Conservation (phyloP, 768 basidiomycete genomes). For the Fomitopsis serialis region DNA sequence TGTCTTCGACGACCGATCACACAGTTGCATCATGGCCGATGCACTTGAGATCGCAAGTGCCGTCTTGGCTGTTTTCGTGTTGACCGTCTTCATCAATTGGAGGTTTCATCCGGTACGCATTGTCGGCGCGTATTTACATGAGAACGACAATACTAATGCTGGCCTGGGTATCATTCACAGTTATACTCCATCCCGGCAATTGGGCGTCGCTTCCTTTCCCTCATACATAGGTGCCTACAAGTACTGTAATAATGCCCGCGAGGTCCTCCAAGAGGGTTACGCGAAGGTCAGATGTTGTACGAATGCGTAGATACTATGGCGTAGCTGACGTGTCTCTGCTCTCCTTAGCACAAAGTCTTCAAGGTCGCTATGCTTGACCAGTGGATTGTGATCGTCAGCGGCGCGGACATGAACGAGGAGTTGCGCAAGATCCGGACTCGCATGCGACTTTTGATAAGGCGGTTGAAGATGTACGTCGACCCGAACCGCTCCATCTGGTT, state of each 20-base stretch:
- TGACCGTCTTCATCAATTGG: too few relatives aligned
- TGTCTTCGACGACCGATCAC: too few relatives aligned
- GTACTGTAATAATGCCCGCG: constrained; percentile 9
- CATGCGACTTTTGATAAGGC: constrained; percentile 37
- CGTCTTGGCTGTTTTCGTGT: too few relatives aligned
- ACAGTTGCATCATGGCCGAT: too few relatives aligned
- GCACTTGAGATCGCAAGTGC: too few relatives aligned
- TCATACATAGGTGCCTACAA: constrained; percentile 21
- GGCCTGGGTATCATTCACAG: constrained; percentile 4
- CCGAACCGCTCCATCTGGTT: not conserved
- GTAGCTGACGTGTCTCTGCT: not conserved
- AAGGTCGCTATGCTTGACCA: constrained; percentile 36
- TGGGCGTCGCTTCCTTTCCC: constrained; percentile 21
- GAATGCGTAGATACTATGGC: not conserved
- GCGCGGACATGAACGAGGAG: constrained; percentile 42
- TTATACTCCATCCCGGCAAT: constrained; percentile 24
- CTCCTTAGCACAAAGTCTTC: constrained; percentile 25
- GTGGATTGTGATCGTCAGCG: constrained; percentile 43
- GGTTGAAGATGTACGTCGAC: constrained; percentile 30
- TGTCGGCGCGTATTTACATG: too few relatives aligned
- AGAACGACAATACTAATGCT: too few relatives aligned
- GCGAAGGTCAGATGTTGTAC: constrained; percentile 15
- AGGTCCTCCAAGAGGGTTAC: constrained; percentile 28
- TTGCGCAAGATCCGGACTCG: constrained; percentile 43
- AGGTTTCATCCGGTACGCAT: too few relatives aligned